Conservation (phyloP, 495 filamentous ascomycete species). For the Penicillium manginii region DNA sequence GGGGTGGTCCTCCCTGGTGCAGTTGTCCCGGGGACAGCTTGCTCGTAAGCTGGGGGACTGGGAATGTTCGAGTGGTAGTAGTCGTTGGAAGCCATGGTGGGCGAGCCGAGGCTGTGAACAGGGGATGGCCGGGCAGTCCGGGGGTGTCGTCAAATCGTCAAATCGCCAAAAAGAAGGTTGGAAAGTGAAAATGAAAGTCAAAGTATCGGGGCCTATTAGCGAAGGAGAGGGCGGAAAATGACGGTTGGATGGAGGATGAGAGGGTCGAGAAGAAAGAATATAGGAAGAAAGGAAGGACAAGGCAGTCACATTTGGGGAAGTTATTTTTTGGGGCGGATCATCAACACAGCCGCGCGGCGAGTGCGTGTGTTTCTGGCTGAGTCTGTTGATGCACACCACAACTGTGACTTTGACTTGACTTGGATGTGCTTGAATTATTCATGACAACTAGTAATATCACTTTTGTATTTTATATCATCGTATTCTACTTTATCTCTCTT, state of each 20-base stretch:
- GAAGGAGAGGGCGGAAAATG: slow-evolving; percentile 2
- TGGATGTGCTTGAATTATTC: neutral
- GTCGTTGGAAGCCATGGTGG: slow-evolving; percentile 80
- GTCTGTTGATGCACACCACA: neutral
- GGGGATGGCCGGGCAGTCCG: neutral
- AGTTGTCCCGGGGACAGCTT: slow-evolving; percentile 30
- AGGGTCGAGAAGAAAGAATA: slow-evolving; percentile 1
- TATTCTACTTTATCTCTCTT: no score
- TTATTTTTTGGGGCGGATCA: slow-evolving; percentile 35
- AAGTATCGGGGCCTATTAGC: neutral
- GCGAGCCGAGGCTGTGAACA: slow-evolving; percentile 15
- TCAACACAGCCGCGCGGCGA: slow-evolving; percentile 35
- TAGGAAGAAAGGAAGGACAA: slow-evolving; percentile 14
- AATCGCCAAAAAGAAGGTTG: neutral
- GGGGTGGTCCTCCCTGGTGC: slow-evolving; percentile 37
- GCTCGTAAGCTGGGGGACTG: slow-evolving; percentile 49
- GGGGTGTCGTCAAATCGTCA: slow-evolving; percentile 8
- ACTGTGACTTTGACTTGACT: neutral
- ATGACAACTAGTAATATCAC: neutral
- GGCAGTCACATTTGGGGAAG: slow-evolving; percentile 31
- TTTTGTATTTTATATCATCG: no score
- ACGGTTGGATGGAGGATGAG: slow-evolving; percentile 7
- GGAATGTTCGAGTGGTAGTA: slow-evolving; percentile 66
- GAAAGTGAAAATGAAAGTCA: neutral
- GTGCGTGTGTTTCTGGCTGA: neutral